phyloP scores from a whole-genome alignment of 148 eudicot genomes.

The Pharnaceum exiguum region DNA sequence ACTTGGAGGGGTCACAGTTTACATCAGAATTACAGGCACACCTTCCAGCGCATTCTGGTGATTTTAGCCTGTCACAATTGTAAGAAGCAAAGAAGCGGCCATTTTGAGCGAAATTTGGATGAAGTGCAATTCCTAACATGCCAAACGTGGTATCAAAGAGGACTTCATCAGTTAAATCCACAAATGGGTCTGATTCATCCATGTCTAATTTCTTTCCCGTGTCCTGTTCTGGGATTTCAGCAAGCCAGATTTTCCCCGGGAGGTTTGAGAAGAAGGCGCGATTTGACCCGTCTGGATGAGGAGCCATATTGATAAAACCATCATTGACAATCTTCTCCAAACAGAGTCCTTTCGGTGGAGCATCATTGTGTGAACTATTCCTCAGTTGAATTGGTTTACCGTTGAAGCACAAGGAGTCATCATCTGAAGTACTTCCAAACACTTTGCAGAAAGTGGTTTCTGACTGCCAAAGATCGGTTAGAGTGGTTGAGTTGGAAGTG shows the following conservation, averaged over 20 bases:
- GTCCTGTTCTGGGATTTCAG: conserved; percentile 61
- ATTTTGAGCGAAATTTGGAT: conserved; percentile 64
- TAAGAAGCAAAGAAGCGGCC: conserved; percentile 90
- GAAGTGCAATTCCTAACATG: conserved; percentile 93
- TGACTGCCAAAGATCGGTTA: conserved; percentile 79
- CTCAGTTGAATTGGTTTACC: conserved; percentile 50
- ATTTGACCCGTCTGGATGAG: conserved; percentile 89
- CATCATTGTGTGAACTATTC: conserved; percentile 22
- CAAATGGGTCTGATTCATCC: conserved; percentile 76
- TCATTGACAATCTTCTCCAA: conserved; percentile 68
- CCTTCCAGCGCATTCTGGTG: conserved; percentile 70
- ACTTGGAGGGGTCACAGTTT: conserved; percentile 72
- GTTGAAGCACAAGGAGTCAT: conserved; percentile 48
- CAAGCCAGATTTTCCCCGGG: conserved; percentile 83
- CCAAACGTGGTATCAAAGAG: conserved; percentile 71
- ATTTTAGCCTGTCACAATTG: conserved; percentile 65
- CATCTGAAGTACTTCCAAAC: conserved; percentile 43
- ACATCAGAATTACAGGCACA: conserved; percentile 93
- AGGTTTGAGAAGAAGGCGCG: conserved; percentile 77
- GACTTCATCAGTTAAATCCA: conserved; percentile 81
- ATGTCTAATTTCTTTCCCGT: conserved; percentile 48
- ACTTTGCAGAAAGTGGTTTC: conserved; percentile 57
- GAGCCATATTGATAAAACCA: conserved; percentile 69
- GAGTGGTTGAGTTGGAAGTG: conserved; percentile 41
- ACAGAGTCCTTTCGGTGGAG: conserved; percentile 67